Evolutionary conservation across 768 basidiomycete species (phyloP).

Genomic region (Podaxis sp.): DNA sequence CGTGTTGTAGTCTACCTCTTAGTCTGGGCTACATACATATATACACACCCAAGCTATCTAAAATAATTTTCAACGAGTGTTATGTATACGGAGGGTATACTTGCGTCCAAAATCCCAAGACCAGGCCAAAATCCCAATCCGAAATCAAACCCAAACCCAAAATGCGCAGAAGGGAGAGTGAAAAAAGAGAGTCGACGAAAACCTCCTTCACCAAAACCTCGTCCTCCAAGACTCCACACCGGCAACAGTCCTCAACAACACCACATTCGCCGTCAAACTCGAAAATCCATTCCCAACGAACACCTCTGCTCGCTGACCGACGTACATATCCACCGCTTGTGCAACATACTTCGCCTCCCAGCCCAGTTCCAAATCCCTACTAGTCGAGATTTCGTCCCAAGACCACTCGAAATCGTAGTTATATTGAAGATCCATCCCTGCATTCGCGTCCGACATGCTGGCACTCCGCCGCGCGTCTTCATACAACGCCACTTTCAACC

Average conservation of each 20-base stretch:
- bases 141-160: no score
- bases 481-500: constrained; percentile 41
- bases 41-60: no score
- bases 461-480: background rate
- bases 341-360: constrained; percentile 57
- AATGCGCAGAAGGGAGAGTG: no score
- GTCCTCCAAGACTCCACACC: constrained; percentile 29
- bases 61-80: no score
- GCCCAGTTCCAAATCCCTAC: constrained; percentile 50
- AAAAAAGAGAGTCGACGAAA: background rate
- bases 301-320: constrained; percentile 60
- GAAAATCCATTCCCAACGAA: constrained; percentile 68
- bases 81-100: no score
- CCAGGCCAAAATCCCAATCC: no score
- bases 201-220: constrained; percentile 28
- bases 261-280: constrained; percentile 36
- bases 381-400: constrained; percentile 54
- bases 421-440: background rate
- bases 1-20: no score
- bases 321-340: constrained; percentile 68
- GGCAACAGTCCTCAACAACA: constrained; percentile 32
- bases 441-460: background rate
- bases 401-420: constrained; percentile 21
- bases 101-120: no score
- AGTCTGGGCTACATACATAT: no score